phyloP scores from a whole-genome alignment of 345 rosid species.

The Murraya koenigii region DNA sequence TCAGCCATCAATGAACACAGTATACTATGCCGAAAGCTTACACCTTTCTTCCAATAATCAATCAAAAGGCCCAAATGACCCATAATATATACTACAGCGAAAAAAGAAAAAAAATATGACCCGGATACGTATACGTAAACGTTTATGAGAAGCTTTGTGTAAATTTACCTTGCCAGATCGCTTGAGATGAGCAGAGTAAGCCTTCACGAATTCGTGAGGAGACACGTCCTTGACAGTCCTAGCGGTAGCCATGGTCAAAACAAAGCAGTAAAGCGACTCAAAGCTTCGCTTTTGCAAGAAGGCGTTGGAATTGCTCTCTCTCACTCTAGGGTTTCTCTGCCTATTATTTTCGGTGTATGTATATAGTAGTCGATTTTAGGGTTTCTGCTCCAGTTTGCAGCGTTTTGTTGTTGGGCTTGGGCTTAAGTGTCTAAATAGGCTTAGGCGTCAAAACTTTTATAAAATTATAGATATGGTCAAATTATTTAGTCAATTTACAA shows the following conservation, averaged over 20 bases:
- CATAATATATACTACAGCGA: not conserved
- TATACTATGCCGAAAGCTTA: not conserved
- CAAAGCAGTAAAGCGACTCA: constrained; percentile 6
- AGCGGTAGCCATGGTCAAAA: constrained; percentile 47
- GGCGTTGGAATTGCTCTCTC: constrained; percentile 18
- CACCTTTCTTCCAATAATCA: not conserved
- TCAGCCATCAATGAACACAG: not conserved
- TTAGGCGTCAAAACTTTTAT: not conserved
- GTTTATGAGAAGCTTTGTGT: not conserved
- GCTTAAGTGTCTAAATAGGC: not conserved
- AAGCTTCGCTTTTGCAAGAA: not conserved
- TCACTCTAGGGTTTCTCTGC: constrained; percentile 27
- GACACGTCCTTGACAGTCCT: constrained; percentile 78
- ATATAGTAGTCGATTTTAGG: constrained; percentile 30
- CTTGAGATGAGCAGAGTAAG: constrained; percentile 80
- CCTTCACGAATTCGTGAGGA: constrained; percentile 83
- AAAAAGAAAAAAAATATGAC: not conserved
- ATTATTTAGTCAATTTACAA: too few species aligned
- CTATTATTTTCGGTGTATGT: not conserved
- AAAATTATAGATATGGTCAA: too few species aligned
- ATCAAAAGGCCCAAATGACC: not conserved
- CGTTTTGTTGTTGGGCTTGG: not conserved
- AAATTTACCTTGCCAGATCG: constrained; percentile 76
- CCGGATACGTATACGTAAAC: not conserved
- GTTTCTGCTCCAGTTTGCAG: constrained; percentile 6